Conservation (phyloP, 441 rosid species). For the Populus hybrid region DNA sequence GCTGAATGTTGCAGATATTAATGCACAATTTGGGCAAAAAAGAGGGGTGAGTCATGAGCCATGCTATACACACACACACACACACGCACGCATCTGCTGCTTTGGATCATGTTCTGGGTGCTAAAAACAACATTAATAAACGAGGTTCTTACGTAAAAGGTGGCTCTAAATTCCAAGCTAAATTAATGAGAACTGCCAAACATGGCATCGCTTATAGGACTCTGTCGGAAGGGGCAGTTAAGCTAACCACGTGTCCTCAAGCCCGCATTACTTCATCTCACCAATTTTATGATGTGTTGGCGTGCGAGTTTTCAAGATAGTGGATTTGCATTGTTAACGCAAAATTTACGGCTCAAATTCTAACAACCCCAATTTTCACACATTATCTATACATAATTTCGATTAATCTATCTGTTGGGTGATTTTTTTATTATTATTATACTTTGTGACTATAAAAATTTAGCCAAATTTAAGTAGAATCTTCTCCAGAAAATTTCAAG, state of each 20-base stretch:
- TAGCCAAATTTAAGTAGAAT: no score
- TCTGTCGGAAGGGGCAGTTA: neutral
- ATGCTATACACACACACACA: neutral
- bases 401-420: no score
- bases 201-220: neutral
- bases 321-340: no score
- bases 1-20: neutral
- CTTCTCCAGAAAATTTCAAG: no score
- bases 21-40: neutral
- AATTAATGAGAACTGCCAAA: neutral
- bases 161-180: neutral
- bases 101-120: neutral
- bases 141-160: neutral
- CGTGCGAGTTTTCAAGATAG: neutral
- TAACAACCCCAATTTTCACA: no score
- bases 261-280: constrained; percentile 4
- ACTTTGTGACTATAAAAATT: no score
- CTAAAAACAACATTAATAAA: neutral
- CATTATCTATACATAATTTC: no score
- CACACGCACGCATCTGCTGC: neutral
- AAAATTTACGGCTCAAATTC: no score
- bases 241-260: neutral
- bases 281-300: neutral
- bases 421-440: no score
- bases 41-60: neutral